These are phyloP conservation scores for Arthrobotrys sinensis DNA, from an alignment of 2,329 filamentous ascomycete genomes.

Conservation along the genomic window DNA sequence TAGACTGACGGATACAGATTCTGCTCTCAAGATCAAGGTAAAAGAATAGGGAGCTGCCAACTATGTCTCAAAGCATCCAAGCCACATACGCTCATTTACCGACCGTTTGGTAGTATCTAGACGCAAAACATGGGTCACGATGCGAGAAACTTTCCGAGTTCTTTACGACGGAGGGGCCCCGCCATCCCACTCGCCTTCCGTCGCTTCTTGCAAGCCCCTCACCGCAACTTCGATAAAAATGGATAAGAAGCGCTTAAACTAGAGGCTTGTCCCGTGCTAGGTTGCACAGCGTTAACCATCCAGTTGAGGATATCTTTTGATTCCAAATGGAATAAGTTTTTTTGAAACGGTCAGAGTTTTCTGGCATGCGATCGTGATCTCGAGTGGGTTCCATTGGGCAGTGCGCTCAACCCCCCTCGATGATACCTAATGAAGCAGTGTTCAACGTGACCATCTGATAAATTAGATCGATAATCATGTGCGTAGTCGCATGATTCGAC, in stretches of 20 bases:
- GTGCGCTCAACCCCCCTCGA: not conserved
- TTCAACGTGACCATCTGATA: conserved; percentile 44
- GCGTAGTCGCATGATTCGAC: conserved; percentile 41
- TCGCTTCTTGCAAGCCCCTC: conserved; percentile 14
- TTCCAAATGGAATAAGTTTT: conserved; percentile 42
- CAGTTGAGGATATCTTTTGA: conserved; percentile 10
- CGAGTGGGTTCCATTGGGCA: conserved; percentile 3
- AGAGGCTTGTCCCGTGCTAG: conserved; percentile 1
- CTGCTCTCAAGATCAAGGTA: conserved; percentile 2
- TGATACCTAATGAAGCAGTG: conserved; percentile 6
- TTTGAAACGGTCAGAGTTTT: not conserved
- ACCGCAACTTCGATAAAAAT: not conserved
- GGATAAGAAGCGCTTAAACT: conserved; percentile 10
- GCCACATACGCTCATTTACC: conserved; percentile 40
- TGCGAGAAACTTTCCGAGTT: not conserved
- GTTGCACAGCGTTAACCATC: not conserved
- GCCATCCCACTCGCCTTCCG: conserved; percentile 13
- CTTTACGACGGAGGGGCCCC: not conserved
- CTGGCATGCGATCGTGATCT: not conserved
- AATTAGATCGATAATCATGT: conserved; percentile 43
- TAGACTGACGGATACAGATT: conserved; percentile 32
- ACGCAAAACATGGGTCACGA: conserved; percentile 17
- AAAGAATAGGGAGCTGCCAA: not conserved
- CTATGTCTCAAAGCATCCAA: conserved; percentile 25
- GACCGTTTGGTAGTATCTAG: conserved; percentile 45